Evolutionary conservation across 2,329 filamentous ascomycete genomes (phyloP), one percentile per base, ranked within the genome.

Genomic region (Pseudogymnoascus sp.): DNA sequence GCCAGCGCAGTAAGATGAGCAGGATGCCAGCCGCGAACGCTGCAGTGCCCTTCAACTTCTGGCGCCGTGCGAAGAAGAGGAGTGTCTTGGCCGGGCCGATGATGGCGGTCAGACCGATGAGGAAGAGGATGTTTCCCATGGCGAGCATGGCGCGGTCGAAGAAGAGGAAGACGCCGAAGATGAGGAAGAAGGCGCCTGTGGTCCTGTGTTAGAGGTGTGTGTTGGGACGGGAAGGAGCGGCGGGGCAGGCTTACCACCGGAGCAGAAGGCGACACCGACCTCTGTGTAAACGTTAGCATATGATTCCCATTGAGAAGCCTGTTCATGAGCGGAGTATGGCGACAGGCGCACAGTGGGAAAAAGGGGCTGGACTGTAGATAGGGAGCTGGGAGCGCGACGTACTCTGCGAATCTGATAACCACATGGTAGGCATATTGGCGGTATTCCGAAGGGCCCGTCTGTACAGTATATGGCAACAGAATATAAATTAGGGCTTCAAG

Each of bases 71-170:
- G 80, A 99, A 99, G 85, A 99, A 99, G 73, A 89, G 81, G 66
- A 93, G 80, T 0, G 94, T 97, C 75, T 97, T 97, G 75, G 89
- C 84, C 23, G 91, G 84, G 45, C 94, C 94, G 77, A 99, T 96
- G 71, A 97, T 95, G 64, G 97, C 89, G 30, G 92, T 96, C 25
- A 99, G 85, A 75, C 94, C 94, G 78, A 96, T 91, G 62, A 99
- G 85, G 82, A 99, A 97, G 75, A 99, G 91, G 75, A 99, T 95
- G 73, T 97, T 97, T 78, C 94, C 94, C 94, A 97, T 97, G 69
- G 93, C 93, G 62, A 99, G 86, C 91, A 97, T 92, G 72, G 94
- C 91, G 67, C 94, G 86, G 78, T 99, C 94, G 79, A 99, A 99
- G 80, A 99, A 97, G 77, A 99, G 84, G 77, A 99, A 83, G 8